phyloP scores from a whole-genome alignment of 2,329 filamentous ascomycete genomes.

The Stromatinia cepivora region DNA sequence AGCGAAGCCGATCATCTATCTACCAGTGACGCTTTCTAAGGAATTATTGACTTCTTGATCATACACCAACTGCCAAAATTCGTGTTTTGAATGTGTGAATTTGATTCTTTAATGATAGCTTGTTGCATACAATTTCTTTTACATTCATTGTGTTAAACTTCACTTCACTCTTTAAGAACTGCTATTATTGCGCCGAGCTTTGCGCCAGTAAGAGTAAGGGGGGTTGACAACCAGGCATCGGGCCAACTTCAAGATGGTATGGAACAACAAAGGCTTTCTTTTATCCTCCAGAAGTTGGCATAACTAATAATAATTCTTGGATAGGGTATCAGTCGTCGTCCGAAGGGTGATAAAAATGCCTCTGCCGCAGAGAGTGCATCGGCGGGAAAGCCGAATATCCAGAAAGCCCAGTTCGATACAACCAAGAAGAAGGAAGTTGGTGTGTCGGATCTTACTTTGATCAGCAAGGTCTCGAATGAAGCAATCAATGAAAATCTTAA shows the following conservation, averaged over 20 bases:
- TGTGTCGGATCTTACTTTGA: slow-evolving; percentile 92
- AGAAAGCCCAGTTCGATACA: slow-evolving; percentile 93
- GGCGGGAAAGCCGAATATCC: slow-evolving; percentile 62
- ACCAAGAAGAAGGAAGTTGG: slow-evolving; percentile 99
- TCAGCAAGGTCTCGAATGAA: slow-evolving; percentile 98
- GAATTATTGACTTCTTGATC: slow-evolving; percentile 16
- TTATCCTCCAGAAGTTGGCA: background rate
- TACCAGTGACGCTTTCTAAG: slow-evolving; percentile 21
- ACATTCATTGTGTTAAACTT: background rate
- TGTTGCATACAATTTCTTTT: slow-evolving; percentile 9
- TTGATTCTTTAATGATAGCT: slow-evolving; percentile 9
- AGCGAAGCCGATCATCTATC: slow-evolving; percentile 18
- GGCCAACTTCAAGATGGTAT: slow-evolving; percentile 36
- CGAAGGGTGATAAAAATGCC: slow-evolving; percentile 41
- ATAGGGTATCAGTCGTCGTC: slow-evolving; percentile 42
- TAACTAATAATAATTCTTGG: slow-evolving; percentile 23
- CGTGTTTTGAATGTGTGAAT: background rate
- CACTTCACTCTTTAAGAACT: background rate
- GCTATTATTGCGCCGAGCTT: slow-evolving; percentile 22
- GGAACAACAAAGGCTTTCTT: slow-evolving; percentile 19
- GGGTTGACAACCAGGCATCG: slow-evolving; percentile 18
- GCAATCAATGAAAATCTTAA: slow-evolving; percentile 99
- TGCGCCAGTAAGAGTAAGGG: slow-evolving; percentile 18
- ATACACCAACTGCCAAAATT: background rate
- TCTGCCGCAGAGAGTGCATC: slow-evolving; percentile 33